phyloP scores from a whole-genome alignment of 352 stramenopile genomes.

The Globisporangium radiosum region DNA sequence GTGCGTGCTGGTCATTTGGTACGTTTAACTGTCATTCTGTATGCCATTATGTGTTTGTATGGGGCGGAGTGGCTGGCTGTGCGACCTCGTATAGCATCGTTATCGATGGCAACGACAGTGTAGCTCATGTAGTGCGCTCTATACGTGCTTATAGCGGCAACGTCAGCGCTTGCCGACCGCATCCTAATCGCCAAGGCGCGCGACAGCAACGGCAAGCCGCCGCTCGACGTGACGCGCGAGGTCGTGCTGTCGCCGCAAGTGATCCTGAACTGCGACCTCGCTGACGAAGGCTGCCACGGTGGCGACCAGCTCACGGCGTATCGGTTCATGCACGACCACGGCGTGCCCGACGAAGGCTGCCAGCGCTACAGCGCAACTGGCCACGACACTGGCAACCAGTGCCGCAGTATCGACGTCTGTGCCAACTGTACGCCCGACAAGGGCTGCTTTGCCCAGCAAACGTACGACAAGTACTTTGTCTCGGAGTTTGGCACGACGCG shows the following conservation, averaged over 20 bases:
- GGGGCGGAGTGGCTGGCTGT: too few relatives aligned
- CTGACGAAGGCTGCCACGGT: conserved; percentile 89
- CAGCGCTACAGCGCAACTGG: conserved; percentile 91
- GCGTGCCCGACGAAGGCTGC: conserved; percentile 93
- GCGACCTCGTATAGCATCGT: too few relatives aligned
- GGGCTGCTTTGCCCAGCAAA: conserved; percentile 85
- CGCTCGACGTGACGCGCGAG: conserved; percentile 64
- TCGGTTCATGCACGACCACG: conserved; percentile 87
- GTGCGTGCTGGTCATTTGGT: conserved; percentile 86
- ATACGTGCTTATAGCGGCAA: conserved; percentile 36
- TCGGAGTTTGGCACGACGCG: conserved; percentile 91
- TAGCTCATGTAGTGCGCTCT: neutral
- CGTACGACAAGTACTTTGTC: conserved; percentile 94
- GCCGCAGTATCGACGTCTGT: conserved; percentile 86
- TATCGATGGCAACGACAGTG: neutral
- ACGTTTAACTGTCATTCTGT: conserved; percentile 2
- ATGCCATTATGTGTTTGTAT: neutral
- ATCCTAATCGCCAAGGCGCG: conserved; percentile 79
- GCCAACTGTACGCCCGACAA: conserved; percentile 85
- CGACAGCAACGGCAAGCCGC: conserved; percentile 33
- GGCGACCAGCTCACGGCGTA: conserved; percentile 91
- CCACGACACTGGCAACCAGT: conserved; percentile 87
- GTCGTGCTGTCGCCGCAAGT: conserved; percentile 83
- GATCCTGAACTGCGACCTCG: conserved; percentile 85
- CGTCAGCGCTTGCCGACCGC: conserved; percentile 81